Conservation (phyloP, 352 stramenopile species). For the Phytophthora podocarpi region DNA sequence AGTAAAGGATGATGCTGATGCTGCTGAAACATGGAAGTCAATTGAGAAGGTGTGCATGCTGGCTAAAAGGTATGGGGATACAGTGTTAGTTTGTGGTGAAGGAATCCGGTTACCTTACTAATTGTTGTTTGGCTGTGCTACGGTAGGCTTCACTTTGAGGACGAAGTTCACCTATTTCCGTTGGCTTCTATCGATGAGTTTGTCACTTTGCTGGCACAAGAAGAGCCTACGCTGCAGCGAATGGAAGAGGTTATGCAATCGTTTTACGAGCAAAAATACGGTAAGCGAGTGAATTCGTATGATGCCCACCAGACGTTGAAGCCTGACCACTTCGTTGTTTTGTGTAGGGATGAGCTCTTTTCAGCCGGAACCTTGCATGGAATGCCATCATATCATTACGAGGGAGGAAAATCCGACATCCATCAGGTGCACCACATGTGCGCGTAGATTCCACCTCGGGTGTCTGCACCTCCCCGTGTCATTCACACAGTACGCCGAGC, state of each 20-base stretch:
- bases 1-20: constrained; percentile 23
- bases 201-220: constrained; percentile 28
- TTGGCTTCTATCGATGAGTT: constrained; percentile 51
- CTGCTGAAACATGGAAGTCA: constrained; percentile 24
- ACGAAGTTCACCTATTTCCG: constrained; percentile 72
- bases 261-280: constrained; percentile 41
- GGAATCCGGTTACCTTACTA: not conserved
- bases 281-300: constrained; percentile 10
- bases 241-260: constrained; percentile 47
- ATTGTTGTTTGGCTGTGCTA: not conserved
- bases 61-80: constrained; percentile 50
- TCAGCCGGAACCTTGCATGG: constrained; percentile 37
- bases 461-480: constrained; percentile 62
- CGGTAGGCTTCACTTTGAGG: constrained; percentile 57
- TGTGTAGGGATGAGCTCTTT: not conserved
- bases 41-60: constrained; percentile 55
- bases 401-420: constrained; percentile 33
- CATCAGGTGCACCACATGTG: constrained; percentile 59
- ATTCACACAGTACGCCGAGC: constrained; percentile 58
- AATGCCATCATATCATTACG: constrained; percentile 44
- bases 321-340: not conserved
- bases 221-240: constrained; percentile 37
- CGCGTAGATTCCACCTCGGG: constrained; percentile 51
- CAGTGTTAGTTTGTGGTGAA: not conserved
- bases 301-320: not conserved